These are phyloP conservation scores for Ogataea siamensis DNA, from an alignment of 805 yeast species.

Conservation along the genomic window DNA sequence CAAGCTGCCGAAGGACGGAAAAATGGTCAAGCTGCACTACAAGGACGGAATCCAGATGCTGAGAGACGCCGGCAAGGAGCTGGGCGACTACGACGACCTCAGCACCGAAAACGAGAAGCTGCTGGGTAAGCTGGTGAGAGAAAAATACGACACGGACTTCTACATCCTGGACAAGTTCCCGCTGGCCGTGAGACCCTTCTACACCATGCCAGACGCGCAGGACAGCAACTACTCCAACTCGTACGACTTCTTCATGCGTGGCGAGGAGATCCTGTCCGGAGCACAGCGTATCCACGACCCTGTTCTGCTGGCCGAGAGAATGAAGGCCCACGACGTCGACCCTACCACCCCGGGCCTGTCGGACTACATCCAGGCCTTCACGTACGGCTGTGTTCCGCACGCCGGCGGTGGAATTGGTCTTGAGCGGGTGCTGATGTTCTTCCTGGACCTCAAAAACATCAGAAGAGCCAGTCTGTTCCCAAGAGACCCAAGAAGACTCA, in stretches of 20 bases:
- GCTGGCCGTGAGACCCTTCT: conserved; percentile 92
- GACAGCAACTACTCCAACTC: conserved; percentile 94
- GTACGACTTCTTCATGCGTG: conserved; percentile 99
- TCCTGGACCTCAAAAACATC: conserved; percentile 92
- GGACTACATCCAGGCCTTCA: conserved; percentile 91
- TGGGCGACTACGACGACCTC: conserved; percentile 86
- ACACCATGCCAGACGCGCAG: conserved; percentile 97
- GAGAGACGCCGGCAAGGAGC: conserved; percentile 80
- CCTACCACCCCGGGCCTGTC: conserved; percentile 77
- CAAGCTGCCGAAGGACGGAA: conserved; percentile 88
- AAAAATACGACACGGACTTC: conserved; percentile 95
- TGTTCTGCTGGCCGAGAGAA: conserved; percentile 73
- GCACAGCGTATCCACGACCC: conserved; percentile 99
- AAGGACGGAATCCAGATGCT: conserved; percentile 88
- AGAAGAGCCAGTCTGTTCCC: conserved; percentile 99
- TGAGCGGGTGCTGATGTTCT: conserved; percentile 98
- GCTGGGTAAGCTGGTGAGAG: conserved; percentile 87
- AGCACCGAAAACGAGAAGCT: conserved; percentile 93
- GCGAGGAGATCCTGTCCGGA: conserved; percentile 98
- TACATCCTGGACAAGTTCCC: conserved; percentile 99
- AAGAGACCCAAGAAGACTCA: conserved; percentile 93
- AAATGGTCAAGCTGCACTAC: conserved; percentile 86
- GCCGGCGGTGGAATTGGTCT: conserved; percentile 99
- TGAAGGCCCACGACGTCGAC: conserved; percentile 79
- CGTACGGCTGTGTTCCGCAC: conserved; percentile 96